phyloP scores from a whole-genome alignment of 495 filamentous ascomycete genomes.

The Hypoxylon perforatum region DNA sequence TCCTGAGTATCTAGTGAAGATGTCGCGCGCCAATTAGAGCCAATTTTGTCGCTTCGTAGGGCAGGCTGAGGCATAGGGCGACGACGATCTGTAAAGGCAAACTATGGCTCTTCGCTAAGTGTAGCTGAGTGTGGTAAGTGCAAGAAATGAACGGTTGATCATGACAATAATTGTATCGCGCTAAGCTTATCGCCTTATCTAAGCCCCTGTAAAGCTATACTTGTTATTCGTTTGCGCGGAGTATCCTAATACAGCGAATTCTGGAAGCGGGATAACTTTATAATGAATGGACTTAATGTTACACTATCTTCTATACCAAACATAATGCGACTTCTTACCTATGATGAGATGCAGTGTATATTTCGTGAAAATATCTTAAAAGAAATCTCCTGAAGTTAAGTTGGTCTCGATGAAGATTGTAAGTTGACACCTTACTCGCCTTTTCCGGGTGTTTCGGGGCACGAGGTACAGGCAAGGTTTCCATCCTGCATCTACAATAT shows the following conservation, averaged over 20 bases:
- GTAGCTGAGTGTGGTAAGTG: background rate
- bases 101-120: conserved; percentile 3
- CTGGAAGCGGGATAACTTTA: no score
- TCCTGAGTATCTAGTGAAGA: background rate
- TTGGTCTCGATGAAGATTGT: no score
- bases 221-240: no score
- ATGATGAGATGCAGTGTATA: no score
- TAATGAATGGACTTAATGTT: no score
- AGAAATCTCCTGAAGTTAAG: no score
- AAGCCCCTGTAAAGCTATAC: no score
- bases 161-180: no score
- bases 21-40: background rate
- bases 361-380: background rate
- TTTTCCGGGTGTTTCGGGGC: background rate
- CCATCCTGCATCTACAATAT: background rate
- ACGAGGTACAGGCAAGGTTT: background rate
- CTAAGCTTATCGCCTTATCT: no score
- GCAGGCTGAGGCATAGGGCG: conserved; percentile 30
- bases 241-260: no score
- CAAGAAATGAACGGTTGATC: background rate
- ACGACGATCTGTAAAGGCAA: conserved; percentile 19
- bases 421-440: background rate
- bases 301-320: no score
- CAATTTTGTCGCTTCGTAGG: background rate
- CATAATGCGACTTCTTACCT: no score